Percentiles rank a stretch among this genome's conserved stretches.
Evolutionary conservation across 225 moss, liverwort and hornwort genomes (phyloP).

Genomic region (Physcomitrellopsis africana): DNA sequence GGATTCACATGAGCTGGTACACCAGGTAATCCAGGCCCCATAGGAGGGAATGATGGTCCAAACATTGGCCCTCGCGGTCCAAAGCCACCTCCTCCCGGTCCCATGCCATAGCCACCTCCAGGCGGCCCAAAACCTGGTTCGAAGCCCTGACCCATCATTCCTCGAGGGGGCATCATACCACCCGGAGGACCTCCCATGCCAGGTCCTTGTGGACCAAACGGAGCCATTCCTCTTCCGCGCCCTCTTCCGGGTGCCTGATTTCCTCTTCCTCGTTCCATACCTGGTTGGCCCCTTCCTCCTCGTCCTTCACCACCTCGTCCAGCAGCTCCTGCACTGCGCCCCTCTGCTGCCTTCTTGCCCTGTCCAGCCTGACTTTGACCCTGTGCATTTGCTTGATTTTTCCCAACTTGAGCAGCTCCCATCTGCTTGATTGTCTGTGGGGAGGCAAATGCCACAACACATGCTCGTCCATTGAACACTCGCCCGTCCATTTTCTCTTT

Average conservation of each 20-base stretch:
- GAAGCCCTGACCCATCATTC: conserved; percentile 95
- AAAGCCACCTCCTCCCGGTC: conserved; percentile 90
- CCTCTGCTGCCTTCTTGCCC: conserved; percentile 63
- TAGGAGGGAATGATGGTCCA: conserved; percentile 74
- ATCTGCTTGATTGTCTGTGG: conserved; percentile 97
- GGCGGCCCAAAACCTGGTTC: conserved; percentile 96
- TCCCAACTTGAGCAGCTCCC: conserved; percentile 96
- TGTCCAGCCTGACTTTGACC: conserved; percentile 63
- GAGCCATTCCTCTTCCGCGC: conserved; percentile 60
- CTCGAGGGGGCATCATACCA: conserved; percentile 98
- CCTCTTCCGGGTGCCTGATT: conserved; percentile 71
- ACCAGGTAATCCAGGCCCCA: conserved; percentile 98
- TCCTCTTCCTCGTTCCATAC: conserved; percentile 84
- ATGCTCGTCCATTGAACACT: conserved; percentile 78
- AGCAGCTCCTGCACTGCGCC: conserved; percentile 58
- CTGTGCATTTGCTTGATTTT: conserved; percentile 67
- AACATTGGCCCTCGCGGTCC: conserved; percentile 91
- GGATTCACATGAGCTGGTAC: conserved; percentile 97
- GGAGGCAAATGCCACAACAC: conserved; percentile 95
- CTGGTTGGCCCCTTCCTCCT: conserved; percentile 74
- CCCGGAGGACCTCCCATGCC: conserved; percentile 93
- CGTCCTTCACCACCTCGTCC: conserved; percentile 70
- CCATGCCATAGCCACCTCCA: conserved; percentile 91
- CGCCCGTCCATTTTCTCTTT: conserved; percentile 99
- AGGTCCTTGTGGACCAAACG: conserved; percentile 76